Percentiles rank a stretch among this genome's conserved stretches.
These are phyloP conservation scores for Thermochaetoides thermophila DNA, from an alignment of 495 filamentous ascomycete species.

Conservation along the genomic window DNA sequence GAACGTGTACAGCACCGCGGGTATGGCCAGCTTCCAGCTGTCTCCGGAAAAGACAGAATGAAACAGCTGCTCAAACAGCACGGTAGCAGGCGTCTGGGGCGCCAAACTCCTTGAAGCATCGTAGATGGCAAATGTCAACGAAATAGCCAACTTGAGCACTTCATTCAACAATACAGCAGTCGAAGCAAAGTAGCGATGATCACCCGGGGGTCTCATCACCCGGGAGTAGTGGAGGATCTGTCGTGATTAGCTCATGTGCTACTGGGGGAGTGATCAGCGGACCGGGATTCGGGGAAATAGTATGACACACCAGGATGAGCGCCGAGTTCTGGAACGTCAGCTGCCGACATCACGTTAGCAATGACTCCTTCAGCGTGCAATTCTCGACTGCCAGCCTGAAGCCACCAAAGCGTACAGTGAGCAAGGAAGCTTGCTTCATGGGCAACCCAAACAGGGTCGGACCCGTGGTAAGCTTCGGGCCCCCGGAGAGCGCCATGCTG, in stretches of 20 bases:
- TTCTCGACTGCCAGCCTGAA: too few species aligned
- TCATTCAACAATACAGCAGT: slow-evolving; percentile 65
- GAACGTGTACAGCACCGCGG: slow-evolving; percentile 52
- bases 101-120: slow-evolving; percentile 37
- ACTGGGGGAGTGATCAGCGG: neutral
- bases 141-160: slow-evolving; percentile 51
- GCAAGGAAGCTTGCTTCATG: slow-evolving; percentile 64
- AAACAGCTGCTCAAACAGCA: slow-evolving; percentile 40
- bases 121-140: slow-evolving; percentile 34
- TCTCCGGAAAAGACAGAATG: slow-evolving; percentile 50
- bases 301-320: slow-evolving; percentile 33
- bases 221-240: slow-evolving; percentile 57
- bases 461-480: slow-evolving; percentile 22
- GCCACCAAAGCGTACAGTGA: slow-evolving; percentile 61
- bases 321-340: slow-evolving; percentile 42
- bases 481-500: slow-evolving; percentile 24
- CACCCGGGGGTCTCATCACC: slow-evolving; percentile 46
- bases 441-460: slow-evolving; percentile 46
- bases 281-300: neutral
- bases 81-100: slow-evolving; percentile 39
- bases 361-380: too few species aligned
- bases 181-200: slow-evolving; percentile 53
- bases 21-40: slow-evolving; percentile 62
- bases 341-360: slow-evolving; percentile 19
- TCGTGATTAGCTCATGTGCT: neutral